These are phyloP conservation scores for Boletus rubroflammeus DNA, from an alignment of 768 basidiomycete species.

Conservation along the genomic window DNA sequence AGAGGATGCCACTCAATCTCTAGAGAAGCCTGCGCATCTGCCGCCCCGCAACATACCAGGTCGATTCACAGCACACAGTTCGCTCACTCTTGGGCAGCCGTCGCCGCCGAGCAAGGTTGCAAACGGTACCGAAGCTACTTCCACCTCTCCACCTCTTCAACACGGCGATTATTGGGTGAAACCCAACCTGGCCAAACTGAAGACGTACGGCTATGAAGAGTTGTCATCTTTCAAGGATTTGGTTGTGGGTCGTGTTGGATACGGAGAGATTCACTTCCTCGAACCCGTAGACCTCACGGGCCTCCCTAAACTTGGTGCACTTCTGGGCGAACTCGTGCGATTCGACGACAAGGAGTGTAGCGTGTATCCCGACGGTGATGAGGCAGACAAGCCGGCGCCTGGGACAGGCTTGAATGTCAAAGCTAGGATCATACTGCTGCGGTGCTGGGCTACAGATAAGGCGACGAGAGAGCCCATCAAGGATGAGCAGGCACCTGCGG, in stretches of 20 bases:
- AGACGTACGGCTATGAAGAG: slow-evolving; percentile 67
- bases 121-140: slow-evolving; percentile 19
- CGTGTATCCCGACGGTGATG: slow-evolving; percentile 88
- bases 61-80: slow-evolving; percentile 39
- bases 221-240: slow-evolving; percentile 72
- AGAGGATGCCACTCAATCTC: slow-evolving; percentile 27
- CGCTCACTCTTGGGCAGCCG: slow-evolving; percentile 27
- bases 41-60: slow-evolving; percentile 40
- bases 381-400: slow-evolving; percentile 77
- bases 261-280: slow-evolving; percentile 80
- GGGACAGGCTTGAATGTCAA: slow-evolving; percentile 89
- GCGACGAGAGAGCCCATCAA: slow-evolving; percentile 87
- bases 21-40: slow-evolving; percentile 29
- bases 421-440: slow-evolving; percentile 69
- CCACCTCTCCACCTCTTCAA: slow-evolving; percentile 43
- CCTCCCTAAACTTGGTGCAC: slow-evolving; percentile 69
- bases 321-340: slow-evolving; percentile 82
- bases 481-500: slow-evolving; percentile 66
- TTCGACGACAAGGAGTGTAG: slow-evolving; percentile 91
- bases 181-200: slow-evolving; percentile 71
- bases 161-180: slow-evolving; percentile 93
- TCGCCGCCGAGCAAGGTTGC: slow-evolving; percentile 29
- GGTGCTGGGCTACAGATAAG: slow-evolving; percentile 90
- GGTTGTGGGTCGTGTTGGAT: slow-evolving; percentile 87
- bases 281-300: slow-evolving; percentile 85